A percentile compares a stretch with the other conserved stretches of the same genome.
These are phyloP conservation scores for Macrocybe gigantea DNA, from an alignment of 768 basidiomycete genomes.

Conservation along the genomic window DNA sequence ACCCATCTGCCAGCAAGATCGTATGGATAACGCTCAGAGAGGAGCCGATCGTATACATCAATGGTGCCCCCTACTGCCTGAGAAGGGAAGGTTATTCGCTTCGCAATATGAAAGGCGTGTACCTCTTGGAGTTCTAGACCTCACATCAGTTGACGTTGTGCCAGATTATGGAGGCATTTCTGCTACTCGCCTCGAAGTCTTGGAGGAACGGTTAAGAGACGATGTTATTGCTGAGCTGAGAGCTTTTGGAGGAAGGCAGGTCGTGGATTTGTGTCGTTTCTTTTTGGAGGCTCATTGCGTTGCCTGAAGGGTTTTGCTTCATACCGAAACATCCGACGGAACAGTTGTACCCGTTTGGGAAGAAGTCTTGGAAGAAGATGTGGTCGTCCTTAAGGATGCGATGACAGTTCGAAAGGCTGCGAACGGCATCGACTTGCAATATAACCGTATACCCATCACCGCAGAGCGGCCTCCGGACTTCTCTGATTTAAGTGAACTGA, in stretches of 20 bases:
- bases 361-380: slow-evolving; percentile 64
- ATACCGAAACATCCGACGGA: slow-evolving; percentile 84
- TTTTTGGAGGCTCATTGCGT: neutral
- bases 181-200: slow-evolving; percentile 76
- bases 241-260: slow-evolving; percentile 77
- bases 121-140: neutral
- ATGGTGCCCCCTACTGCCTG: slow-evolving; percentile 88
- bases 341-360: slow-evolving; percentile 95
- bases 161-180: slow-evolving; percentile 95
- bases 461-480: slow-evolving; percentile 80
- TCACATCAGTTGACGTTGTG: neutral
- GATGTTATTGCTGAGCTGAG: slow-evolving; percentile 84
- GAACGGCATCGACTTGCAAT: slow-evolving; percentile 61
- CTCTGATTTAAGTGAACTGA: slow-evolving; percentile 67
- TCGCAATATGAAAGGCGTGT: slow-evolving; percentile 86
- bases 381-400: slow-evolving; percentile 82
- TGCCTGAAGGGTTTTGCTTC: slow-evolving; percentile 64
- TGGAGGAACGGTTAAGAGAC: slow-evolving; percentile 85
- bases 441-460: slow-evolving; percentile 88
- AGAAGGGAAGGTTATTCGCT: slow-evolving; percentile 81
- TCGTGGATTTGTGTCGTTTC: neutral
- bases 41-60: slow-evolving; percentile 88
- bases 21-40: slow-evolving; percentile 94
- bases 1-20: slow-evolving; percentile 57
- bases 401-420: slow-evolving; percentile 57